Evolutionary conservation across 345 rosid genomes (phyloP).

Genomic region (Lumnitzera littorea): DNA sequence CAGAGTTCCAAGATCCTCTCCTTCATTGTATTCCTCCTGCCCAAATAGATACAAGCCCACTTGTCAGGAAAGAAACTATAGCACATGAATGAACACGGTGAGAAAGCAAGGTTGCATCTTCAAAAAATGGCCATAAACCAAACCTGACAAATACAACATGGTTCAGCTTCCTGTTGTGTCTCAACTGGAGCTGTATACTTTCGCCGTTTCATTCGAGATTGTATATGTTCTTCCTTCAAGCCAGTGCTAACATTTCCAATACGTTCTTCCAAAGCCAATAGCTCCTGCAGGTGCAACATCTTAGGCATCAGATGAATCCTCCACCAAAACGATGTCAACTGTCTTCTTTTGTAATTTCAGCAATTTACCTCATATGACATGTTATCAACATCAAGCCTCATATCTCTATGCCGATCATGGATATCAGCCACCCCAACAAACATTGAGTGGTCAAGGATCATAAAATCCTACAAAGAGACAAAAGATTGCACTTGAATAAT

Average conservation of each 20-base stretch:
- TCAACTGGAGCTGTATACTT: conserved; percentile 20
- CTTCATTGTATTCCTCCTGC: conserved; percentile 16
- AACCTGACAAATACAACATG: conserved; percentile 94
- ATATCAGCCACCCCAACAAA: conserved; percentile 50
- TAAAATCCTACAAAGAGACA: conserved; percentile 51
- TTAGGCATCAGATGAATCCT: not conserved
- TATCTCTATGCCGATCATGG: conserved; percentile 80
- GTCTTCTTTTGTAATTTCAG: not conserved
- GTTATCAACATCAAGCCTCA: conserved; percentile 96
- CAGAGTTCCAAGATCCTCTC: conserved; percentile 16
- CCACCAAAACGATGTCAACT: not conserved
- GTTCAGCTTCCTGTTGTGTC: conserved; percentile 50
- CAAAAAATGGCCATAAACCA: not conserved
- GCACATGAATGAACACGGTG: too few species aligned
- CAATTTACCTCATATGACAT: conserved; percentile 88
- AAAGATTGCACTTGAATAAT: conserved; percentile 1
- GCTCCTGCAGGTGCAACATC: conserved; percentile 43
- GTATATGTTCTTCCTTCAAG: conserved; percentile 58
- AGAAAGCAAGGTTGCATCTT: too few species aligned
- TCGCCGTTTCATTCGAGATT: conserved; percentile 33
- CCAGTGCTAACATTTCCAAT: conserved; percentile 92
- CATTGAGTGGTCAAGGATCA: conserved; percentile 72
- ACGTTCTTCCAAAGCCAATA: conserved; percentile 84
- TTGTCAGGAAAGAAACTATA: too few species aligned
- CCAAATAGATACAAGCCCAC: too few species aligned